Percentiles rank a stretch among this genome's conserved stretches.
Evolutionary conservation across 2,329 filamentous ascomycete species (phyloP).

Genomic region (Aspergillus chevalieri): DNA sequence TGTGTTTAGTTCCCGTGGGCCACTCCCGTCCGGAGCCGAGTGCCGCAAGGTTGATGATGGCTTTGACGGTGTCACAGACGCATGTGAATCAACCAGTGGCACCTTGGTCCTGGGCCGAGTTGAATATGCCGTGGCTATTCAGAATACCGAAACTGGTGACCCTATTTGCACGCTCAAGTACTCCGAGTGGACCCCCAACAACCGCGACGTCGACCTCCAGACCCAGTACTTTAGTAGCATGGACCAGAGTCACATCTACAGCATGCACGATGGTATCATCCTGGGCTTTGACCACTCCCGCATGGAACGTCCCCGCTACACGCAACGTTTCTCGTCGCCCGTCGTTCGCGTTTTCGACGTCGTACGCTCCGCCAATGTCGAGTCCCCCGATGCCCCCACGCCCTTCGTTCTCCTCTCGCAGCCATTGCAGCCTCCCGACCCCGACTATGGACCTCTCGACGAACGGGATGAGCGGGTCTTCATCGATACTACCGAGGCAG

Average conservation of each 20-base stretch:
- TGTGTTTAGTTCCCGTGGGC: conserved; percentile 71
- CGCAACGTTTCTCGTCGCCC: conserved; percentile 64
- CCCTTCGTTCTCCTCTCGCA: conserved; percentile 82
- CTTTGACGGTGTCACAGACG: conserved; percentile 51
- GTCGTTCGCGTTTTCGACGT: conserved; percentile 88
- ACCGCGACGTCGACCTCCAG: conserved; percentile 78
- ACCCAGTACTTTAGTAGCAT: conserved; percentile 73
- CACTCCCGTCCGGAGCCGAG: conserved; percentile 64
- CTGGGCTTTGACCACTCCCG: conserved; percentile 68
- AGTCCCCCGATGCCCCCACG: conserved; percentile 54
- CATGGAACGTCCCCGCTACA: conserved; percentile 55
- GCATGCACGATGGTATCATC: conserved; percentile 75
- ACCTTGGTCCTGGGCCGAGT: conserved; percentile 78
- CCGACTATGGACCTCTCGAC: conserved; percentile 38
- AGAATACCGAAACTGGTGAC: conserved; percentile 64
- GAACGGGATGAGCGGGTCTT: conserved; percentile 64
- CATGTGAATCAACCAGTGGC: conserved; percentile 67
- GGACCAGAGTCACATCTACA: conserved; percentile 85
- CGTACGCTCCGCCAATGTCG: conserved; percentile 63
- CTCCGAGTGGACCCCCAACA: conserved; percentile 92
- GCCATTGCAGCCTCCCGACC: conserved; percentile 58
- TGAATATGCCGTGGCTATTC: conserved; percentile 84
- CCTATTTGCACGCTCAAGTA: conserved; percentile 85
- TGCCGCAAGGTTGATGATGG: conserved; percentile 64
- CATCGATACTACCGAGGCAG: conserved; percentile 77